Evolutionary conservation across 768 basidiomycete genomes (phyloP), one percentile per base, ranked within the genome.

Genomic region (Naganishia antarctica): DNA sequence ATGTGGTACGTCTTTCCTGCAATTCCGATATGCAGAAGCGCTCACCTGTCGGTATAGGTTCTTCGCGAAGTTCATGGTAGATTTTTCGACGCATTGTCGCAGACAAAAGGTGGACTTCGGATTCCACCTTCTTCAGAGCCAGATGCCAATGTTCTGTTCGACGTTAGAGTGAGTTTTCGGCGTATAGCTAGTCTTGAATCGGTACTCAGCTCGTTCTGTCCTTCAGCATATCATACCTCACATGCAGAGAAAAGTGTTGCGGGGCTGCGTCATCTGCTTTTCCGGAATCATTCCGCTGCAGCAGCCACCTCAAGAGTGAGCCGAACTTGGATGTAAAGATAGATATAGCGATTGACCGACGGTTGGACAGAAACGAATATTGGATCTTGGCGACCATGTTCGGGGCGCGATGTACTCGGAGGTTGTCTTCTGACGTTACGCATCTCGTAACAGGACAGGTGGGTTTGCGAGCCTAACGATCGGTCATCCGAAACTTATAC

Each of bases 221-320:
- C 23, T 15, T 15, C 16, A 97, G 93, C 79, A 77, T 59, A 96
- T 99, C 68, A 93, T 98, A 58, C 90, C 90, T 15, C 80, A 81
- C 60, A 82, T 94, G 76, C 87, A 94, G 60, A 74, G 81, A 25
- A 83, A 84, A 69, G 87, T 90, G 0, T 82, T 98, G n/a, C 81
- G 82, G 37, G 89, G 88, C 29, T 82, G 87, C 29, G 85, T 88
- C 71, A 83, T 99, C 32, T 81, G 94, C 37, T 98, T 99, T 78
- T 97, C 94, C 0, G 90, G 92, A 63, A 85, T 99, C 43, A 92
- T 98, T 62, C 92, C 94, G 4, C 83, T 93, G n/a, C 87, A 91
- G 70, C 86, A 85, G 3, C 81, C 79, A 62, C 88, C 90, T 40
- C 87, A 91, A 75, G 81, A 81, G 50, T 89, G 64, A 71, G 78